Conservation (phyloP, 345 rosid genomes). For the Citrus medica region DNA sequence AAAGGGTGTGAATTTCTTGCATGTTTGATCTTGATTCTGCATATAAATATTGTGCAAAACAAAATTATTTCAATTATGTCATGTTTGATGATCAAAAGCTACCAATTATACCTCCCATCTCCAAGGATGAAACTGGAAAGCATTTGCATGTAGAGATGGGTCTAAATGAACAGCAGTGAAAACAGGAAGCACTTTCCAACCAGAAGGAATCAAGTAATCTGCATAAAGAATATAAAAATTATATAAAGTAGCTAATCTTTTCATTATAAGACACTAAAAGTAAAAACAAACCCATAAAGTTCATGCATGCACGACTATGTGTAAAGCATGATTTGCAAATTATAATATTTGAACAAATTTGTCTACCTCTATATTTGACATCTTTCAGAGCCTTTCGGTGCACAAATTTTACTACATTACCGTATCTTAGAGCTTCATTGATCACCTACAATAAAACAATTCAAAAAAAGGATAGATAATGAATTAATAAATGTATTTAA, state of each 20-base stretch:
- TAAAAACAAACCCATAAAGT: background rate
- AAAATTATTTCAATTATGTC: background rate
- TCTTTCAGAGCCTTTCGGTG: constrained; percentile 61
- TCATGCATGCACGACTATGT: constrained; percentile 25
- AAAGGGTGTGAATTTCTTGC: constrained; percentile 58
- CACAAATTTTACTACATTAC: constrained; percentile 57
- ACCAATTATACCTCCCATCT: constrained; percentile 51
- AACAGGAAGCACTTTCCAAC: constrained; percentile 64
- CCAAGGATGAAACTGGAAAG: constrained; percentile 52
- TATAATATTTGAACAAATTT: background rate
- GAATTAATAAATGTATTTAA: background rate
- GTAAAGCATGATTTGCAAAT: background rate
- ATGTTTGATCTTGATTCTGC: constrained; percentile 41
- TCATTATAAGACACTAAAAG: constrained; percentile 4
- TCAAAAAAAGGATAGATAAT: background rate
- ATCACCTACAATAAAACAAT: constrained; percentile 37
- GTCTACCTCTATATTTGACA: constrained; percentile 46
- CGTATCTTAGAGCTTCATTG: constrained; percentile 51
- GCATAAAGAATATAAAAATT: constrained; percentile 5
- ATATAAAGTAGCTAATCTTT: background rate
- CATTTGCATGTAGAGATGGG: constrained; percentile 37
- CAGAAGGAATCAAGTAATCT: constrained; percentile 49
- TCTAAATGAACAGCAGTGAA: constrained; percentile 54
- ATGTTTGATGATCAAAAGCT: background rate
- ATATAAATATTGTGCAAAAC: background rate